These are phyloP conservation scores for Venturiaceae sp. DNA, from an alignment of 2,329 filamentous ascomycete species.

Conservation along the genomic window DNA sequence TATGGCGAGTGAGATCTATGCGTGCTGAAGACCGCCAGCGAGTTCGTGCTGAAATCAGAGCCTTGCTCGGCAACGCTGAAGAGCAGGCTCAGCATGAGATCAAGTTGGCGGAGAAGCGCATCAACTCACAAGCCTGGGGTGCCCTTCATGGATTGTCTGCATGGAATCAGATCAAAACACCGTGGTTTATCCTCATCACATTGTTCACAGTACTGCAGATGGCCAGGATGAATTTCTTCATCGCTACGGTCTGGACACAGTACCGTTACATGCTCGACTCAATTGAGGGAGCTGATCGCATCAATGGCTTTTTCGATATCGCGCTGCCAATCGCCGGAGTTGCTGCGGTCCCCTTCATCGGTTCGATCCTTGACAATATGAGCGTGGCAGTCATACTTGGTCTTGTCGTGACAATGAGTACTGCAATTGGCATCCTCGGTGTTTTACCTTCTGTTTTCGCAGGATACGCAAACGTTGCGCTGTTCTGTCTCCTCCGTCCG, in stretches of 20 bases:
- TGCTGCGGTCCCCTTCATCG: conserved; percentile 73
- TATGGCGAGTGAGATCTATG: conserved; percentile 31
- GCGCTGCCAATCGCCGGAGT: conserved; percentile 76
- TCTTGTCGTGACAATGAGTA: conserved; percentile 59
- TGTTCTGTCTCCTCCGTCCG: conserved; percentile 77
- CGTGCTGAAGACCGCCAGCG: conserved; percentile 37
- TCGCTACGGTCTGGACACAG: conserved; percentile 74
- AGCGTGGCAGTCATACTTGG: conserved; percentile 61
- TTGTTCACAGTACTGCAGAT: conserved; percentile 60
- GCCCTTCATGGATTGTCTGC: conserved; percentile 67
- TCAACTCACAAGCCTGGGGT: conserved; percentile 71
- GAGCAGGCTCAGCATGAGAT: conserved; percentile 52
- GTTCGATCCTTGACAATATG: conserved; percentile 64
- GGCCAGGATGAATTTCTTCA: conserved; percentile 75
- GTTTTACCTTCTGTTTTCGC: conserved; percentile 59
- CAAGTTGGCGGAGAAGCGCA: conserved; percentile 55
- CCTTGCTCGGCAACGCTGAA: conserved; percentile 57
- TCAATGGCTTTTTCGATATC: conserved; percentile 78
- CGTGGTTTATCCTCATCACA: conserved; percentile 78
- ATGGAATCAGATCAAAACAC: conserved; percentile 61
- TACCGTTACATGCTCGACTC: conserved; percentile 65
- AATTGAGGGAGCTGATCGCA: conserved; percentile 45
- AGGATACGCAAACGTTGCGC: conserved; percentile 62
- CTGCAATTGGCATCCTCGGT: conserved; percentile 64
- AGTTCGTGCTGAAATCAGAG: conserved; percentile 58